phyloP scores from a whole-genome alignment of 2,329 filamentous ascomycete species.

The Calonectria naviculata region DNA sequence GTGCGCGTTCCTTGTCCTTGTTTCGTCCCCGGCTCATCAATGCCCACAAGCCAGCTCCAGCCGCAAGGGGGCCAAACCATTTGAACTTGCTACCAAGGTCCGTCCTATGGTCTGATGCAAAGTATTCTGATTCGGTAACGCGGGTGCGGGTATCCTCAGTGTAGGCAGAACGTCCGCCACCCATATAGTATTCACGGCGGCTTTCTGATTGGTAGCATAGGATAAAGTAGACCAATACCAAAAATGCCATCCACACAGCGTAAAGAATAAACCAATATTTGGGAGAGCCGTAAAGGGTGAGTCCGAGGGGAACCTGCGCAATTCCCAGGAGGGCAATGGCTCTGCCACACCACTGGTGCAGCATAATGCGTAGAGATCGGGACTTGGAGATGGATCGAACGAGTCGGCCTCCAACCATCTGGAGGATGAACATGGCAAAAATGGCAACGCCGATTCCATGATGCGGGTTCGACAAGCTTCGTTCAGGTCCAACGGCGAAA shows the following conservation, averaged over 20 bases:
- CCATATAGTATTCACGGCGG: slow-evolving; percentile 64
- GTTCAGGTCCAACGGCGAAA: slow-evolving; percentile 79
- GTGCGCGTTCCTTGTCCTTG: slow-evolving; percentile 53
- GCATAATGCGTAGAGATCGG: slow-evolving; percentile 65
- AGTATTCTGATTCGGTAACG: slow-evolving; percentile 54
- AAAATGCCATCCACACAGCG: slow-evolving; percentile 78
- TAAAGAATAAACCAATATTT: slow-evolving; percentile 87
- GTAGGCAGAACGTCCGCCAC: slow-evolving; percentile 66
- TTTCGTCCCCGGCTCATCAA: slow-evolving; percentile 56
- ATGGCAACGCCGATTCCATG: slow-evolving; percentile 86
- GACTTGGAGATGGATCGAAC: slow-evolving; percentile 64
- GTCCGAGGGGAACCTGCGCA: slow-evolving; percentile 86
- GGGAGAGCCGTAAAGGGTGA: slow-evolving; percentile 93
- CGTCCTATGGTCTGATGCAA: slow-evolving; percentile 45
- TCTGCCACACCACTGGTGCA: slow-evolving; percentile 92
- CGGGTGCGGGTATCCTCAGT: slow-evolving; percentile 55
- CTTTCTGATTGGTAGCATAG: slow-evolving; percentile 76
- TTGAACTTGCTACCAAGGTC: slow-evolving; percentile 48
- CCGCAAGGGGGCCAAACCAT: slow-evolving; percentile 65
- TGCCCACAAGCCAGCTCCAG: slow-evolving; percentile 62
- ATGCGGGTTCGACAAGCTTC: slow-evolving; percentile 83
- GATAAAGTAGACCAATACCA: slow-evolving; percentile 83
- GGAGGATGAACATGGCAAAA: slow-evolving; percentile 77
- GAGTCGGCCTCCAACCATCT: slow-evolving; percentile 76
- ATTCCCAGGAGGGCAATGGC: slow-evolving; percentile 84